Conservation (phyloP, 2,329 filamentous ascomycete genomes). For the Aspergillus persii region DNA sequence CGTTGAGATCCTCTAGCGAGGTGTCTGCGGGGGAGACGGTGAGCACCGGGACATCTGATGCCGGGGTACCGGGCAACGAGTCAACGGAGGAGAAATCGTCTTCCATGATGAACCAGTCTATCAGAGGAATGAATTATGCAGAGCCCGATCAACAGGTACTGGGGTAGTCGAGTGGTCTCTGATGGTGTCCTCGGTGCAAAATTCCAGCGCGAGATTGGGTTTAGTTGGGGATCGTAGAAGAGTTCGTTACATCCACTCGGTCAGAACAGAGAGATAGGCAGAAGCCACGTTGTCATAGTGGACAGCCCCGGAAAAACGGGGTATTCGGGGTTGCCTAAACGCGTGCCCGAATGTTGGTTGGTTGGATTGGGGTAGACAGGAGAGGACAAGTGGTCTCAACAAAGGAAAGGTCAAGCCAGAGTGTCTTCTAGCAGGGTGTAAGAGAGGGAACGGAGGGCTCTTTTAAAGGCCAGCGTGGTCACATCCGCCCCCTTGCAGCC, state of each 20-base stretch:
- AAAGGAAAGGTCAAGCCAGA: slow-evolving; percentile 9
- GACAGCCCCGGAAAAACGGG: slow-evolving; percentile 23
- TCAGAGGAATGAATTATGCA: background rate
- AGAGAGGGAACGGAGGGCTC: slow-evolving; percentile 20
- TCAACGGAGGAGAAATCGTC: slow-evolving; percentile 32
- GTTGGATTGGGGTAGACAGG: background rate
- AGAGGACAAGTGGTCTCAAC: slow-evolving; percentile 36
- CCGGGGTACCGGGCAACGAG: slow-evolving; percentile 31
- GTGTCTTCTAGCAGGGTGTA: background rate
- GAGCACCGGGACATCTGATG: slow-evolving; percentile 34
- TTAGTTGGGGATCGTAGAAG: background rate
- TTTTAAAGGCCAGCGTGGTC: slow-evolving; percentile 46
- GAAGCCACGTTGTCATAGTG: slow-evolving; percentile 40
- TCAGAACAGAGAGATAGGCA: slow-evolving; percentile 1
- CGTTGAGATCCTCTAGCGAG: slow-evolving; percentile 31
- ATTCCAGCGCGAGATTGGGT: background rate
- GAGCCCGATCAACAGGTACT: background rate
- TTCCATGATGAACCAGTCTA: slow-evolving; percentile 27
- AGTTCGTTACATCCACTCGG: background rate
- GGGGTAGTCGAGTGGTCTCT: too few species aligned
- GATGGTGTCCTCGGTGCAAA: background rate
- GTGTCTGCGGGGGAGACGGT: slow-evolving; percentile 44
- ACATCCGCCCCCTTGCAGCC: slow-evolving; percentile 16
- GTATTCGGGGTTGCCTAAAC: slow-evolving; percentile 7
- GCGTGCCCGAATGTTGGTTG: slow-evolving; percentile 1